A percentile compares a stretch with the other conserved stretches of the same genome.
phyloP scores from a whole-genome alignment of 169 alveolate species.

The Eimeria falciformis region DNA sequence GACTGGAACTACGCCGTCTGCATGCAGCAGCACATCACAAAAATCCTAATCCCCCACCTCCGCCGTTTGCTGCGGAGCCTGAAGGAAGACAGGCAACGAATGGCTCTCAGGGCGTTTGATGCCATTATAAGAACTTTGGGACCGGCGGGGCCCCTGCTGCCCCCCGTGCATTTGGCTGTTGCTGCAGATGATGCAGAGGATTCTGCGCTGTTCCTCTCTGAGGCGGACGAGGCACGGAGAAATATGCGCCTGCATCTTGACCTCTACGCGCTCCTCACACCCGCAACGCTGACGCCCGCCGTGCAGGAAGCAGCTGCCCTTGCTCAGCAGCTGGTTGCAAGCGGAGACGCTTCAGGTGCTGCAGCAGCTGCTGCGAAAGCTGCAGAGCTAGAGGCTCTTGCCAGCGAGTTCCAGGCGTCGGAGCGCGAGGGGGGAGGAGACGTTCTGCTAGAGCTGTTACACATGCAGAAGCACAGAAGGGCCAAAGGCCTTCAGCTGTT shows the following conservation, averaged over 20 bases:
- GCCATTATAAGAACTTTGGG: conserved; percentile 45
- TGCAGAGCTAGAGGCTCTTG: conserved; percentile 38
- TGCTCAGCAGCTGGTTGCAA: conserved; percentile 59
- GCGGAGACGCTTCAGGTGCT: conserved; percentile 27
- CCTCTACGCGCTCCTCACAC: conserved; percentile 40
- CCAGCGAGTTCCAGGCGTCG: conserved; percentile 26
- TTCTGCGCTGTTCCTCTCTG: conserved; percentile 19
- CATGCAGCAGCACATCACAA: conserved; percentile 37
- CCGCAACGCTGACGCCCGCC: conserved; percentile 46
- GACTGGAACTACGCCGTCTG: conserved; percentile 43
- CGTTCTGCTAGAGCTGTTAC: conserved; percentile 70
- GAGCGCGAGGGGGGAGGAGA: conserved; percentile 74
- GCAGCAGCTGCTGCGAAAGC: conserved; percentile 30
- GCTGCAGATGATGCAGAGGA: not conserved
- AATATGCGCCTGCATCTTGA: conserved; percentile 61
- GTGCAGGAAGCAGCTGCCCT: conserved; percentile 43
- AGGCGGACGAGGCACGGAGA: conserved; percentile 47
- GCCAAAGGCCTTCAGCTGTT: conserved; percentile 75
- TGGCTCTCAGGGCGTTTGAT: conserved; percentile 56
- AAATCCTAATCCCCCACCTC: conserved; percentile 53
- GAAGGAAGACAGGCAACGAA: conserved; percentile 27
- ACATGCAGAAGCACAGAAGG: conserved; percentile 76
- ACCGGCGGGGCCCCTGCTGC: conserved; percentile 68
- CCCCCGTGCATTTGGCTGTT: conserved; percentile 17
- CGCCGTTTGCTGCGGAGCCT: conserved; percentile 27